A percentile compares a stretch with the other conserved stretches of the same genome.
Evolutionary conservation across 208 protist genomes (phyloP).

Genomic region (Blastocrithidia nonstop): DNA sequence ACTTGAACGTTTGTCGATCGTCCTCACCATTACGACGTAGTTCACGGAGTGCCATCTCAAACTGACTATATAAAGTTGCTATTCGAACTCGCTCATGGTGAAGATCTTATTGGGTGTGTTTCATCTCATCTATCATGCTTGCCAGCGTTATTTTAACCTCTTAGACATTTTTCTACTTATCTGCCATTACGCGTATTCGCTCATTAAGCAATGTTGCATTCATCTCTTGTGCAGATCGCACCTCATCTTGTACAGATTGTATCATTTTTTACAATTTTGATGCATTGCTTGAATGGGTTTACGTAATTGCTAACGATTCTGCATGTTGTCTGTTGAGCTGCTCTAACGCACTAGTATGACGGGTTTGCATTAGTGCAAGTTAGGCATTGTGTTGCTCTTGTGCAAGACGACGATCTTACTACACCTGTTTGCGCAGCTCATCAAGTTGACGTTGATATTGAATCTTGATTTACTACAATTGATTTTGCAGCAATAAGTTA

Average conservation of each 20-base stretch:
- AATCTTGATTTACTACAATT: slow-evolving; percentile 48
- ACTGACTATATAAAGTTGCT: slow-evolving; percentile 48
- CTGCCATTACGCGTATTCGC: slow-evolving; percentile 24
- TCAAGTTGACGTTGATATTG: slow-evolving; percentile 57
- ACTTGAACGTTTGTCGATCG: slow-evolving; percentile 46
- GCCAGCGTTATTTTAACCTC: slow-evolving; percentile 39
- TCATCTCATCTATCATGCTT: slow-evolving; percentile 44
- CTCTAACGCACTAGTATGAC: slow-evolving; percentile 37
- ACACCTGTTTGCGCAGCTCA: slow-evolving; percentile 48
- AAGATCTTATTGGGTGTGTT: slow-evolving; percentile 30
- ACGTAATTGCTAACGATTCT: slow-evolving; percentile 30
- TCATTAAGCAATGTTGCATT: slow-evolving; percentile 52
- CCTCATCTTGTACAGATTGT: slow-evolving; percentile 32
- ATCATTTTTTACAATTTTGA: slow-evolving; percentile 45
- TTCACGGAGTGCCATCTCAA: slow-evolving; percentile 49
- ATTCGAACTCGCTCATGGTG: slow-evolving; percentile 53
- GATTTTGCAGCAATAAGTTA: slow-evolving; percentile 22
- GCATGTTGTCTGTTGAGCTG: slow-evolving; percentile 36
- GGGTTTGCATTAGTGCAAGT: slow-evolving; percentile 45
- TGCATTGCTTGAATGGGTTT: slow-evolving; percentile 44
- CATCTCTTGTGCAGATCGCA: slow-evolving; percentile 49
- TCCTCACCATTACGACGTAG: slow-evolving; percentile 58
- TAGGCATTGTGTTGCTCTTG: slow-evolving; percentile 55
- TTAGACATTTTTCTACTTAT: slow-evolving; percentile 34
- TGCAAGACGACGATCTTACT: slow-evolving; percentile 36